Base-by-base conservation (phyloP, 2,329 filamentous ascomycete genomes). In the Penicillium capsulatum region DNA sequence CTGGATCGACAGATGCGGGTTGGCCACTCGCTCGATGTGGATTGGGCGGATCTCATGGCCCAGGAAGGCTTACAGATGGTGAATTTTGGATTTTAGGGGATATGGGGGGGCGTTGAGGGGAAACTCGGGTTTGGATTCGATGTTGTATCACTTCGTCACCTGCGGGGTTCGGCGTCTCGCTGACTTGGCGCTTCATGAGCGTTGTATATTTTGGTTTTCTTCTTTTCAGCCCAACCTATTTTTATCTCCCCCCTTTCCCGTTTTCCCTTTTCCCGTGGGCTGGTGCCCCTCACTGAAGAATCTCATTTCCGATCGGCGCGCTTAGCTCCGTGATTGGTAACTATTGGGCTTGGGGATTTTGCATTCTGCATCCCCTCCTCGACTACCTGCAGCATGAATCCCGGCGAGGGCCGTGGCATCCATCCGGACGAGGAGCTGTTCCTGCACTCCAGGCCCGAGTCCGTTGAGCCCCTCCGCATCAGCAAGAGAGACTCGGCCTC, bases 341-440 rank as follows among this genome's bases (percentile, higher is more conserved):
- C 33, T 34, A 9, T 41, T 24, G 26, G 4, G 34, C 36, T 14
- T 11, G n/a, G 6, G 22, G 10, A 24, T 14, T 3, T 24, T 9
- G 26, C 28, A 11, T 19, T 14, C 34, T 50, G 30, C 43, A 42
- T 38, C 33, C 35, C 37, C 24, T 38, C 33, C 35, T 39, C 24
- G 31, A 30, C n/a, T 17, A 22, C 35, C 45, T 40, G 34, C 49
- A 51, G 53, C 36, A 72, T 71, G 73, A 75, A 61, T 65, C 62
- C 61, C 40, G 56, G 57, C 58, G 67, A 58, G 29, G 59, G 49
- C 40, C 72, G 68, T 54, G 83, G 83, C 55, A 73, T 83, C 53
- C 79, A 83, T 17, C 84, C 88, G 19, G 83, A 89, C 66, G 87
- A 91, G 74, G 83, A 94, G 71, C 91, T 94, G 70, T 77, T 94